Evolutionary conservation across 23 red algal species (phyloP), one percentile per base, ranked within the genome.

Genomic region (Pyropia yezoensis): DNA sequence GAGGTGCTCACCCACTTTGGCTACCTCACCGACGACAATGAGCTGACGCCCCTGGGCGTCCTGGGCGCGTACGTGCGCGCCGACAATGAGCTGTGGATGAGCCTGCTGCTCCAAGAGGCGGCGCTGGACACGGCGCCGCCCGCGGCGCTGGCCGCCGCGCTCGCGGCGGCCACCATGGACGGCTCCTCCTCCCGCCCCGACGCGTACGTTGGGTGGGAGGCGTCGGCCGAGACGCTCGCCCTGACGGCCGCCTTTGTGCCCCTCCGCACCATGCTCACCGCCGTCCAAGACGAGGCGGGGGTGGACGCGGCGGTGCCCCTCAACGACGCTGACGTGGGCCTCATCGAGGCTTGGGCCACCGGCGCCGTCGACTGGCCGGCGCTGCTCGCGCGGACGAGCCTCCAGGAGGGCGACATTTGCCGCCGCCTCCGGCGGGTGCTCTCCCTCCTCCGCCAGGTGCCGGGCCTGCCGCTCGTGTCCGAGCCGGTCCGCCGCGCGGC

Each of bases 11-110:
- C 67, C 34, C 70, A 78, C 26, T 95, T 79, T 57, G 79, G 78
- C 9, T 95, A 74, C 69, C 23, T 95, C 24, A 60, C 80, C n/a
- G 72, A 65, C 18, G 54, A 73, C 21, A 62, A 85, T 21, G 55
- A 73, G 16, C 65, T 96, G 1, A 96, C 92, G 11, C 64, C 66
- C 19, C 33, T 96, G n/a, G 92, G 92, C 14, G 51, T 49, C 16
- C 16, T 96, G 1, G 85, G 84, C 21, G 82, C 83, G 7, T 62
- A 73, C 45, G 63, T 90, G 49, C 61, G 92, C 17, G 65, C 76
- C n/a, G 84, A 89, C 18, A 96, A 96, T 50, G 92, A 96, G 66
- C 56, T 96, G 19, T 96, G 92, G 92, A 67, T 73, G 51, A 85
- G 79, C 45, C 8, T 89, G 45, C 79, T 83, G 1, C 29, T 96